Evolutionary conservation across 768 basidiomycete genomes (phyloP).

Genomic region (Aureoboletus auriporus): DNA sequence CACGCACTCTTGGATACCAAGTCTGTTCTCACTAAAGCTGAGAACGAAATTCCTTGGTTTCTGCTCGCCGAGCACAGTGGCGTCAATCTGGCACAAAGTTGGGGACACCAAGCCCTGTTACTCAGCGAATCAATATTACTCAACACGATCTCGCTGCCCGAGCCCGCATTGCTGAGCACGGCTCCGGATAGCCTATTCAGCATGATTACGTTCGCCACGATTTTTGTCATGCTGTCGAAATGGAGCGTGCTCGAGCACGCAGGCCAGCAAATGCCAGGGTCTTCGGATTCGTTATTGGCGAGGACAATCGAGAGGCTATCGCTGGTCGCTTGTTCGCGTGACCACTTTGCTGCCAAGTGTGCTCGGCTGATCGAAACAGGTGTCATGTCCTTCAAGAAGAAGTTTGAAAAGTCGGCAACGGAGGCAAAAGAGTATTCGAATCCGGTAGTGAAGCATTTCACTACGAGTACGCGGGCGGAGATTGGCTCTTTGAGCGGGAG

Average conservation of each 20-base stretch:
- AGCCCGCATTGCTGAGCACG: slow-evolving; percentile 34
- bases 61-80: slow-evolving; percentile 30
- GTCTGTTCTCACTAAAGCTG: slow-evolving; percentile 15
- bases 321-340: slow-evolving; percentile 33
- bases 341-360: slow-evolving; percentile 39
- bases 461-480: slow-evolving; percentile 10
- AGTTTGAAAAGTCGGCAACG: slow-evolving; percentile 22
- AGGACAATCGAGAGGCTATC: slow-evolving; percentile 34
- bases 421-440: slow-evolving; percentile 17
- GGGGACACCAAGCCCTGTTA: slow-evolving; percentile 37
- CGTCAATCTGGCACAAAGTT: slow-evolving; percentile 30
- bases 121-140: slow-evolving; percentile 37
- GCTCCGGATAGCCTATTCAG: slow-evolving; percentile 40
- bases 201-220: slow-evolving; percentile 41
- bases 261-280: slow-evolving; percentile 32
- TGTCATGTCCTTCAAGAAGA: slow-evolving; percentile 27
- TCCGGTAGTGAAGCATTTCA: slow-evolving; percentile 21
- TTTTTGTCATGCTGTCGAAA: slow-evolving; percentile 41
- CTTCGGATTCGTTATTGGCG: slow-evolving; percentile 35
- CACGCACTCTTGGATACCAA: slow-evolving; percentile 31
- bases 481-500: slow-evolving; percentile 14
- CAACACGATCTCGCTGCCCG: slow-evolving; percentile 29
- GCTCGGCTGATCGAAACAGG: slow-evolving; percentile 38
- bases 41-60: slow-evolving; percentile 27
- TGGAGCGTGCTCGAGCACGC: slow-evolving; percentile 36